Evolutionary conservation across 78 protist genomes (phyloP).

Genomic region (Cyanophora paradoxa): DNA sequence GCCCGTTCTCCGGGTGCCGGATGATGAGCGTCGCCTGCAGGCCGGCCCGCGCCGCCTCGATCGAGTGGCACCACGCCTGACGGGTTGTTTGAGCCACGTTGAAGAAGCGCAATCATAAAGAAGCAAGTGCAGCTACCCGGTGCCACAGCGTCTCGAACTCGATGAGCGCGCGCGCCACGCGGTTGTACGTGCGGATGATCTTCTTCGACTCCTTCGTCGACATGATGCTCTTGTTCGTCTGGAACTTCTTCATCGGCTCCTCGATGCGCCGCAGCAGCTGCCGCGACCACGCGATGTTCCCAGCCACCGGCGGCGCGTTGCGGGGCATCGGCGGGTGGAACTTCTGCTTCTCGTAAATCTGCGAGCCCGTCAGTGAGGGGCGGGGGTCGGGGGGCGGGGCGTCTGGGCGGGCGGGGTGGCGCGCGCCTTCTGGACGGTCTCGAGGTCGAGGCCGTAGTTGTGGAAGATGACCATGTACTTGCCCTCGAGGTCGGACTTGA

Average conservation of each 20-base stretch:
- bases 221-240: conserved; percentile 2
- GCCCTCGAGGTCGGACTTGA: conserved; percentile 22
- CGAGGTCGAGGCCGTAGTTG: conserved; percentile 40
- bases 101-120: no score
- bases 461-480: conserved; percentile 23
- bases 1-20: not conserved
- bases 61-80: conserved; percentile 33
- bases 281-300: conserved; percentile 45
- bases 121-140: no score
- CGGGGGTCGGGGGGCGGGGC: no score
- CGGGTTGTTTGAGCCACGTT: not conserved
- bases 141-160: conserved; percentile 41
- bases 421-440: conserved; percentile 10
- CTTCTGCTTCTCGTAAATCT: conserved; percentile 9
- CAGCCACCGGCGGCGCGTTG: conserved; percentile 56
- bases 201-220: conserved; percentile 18
- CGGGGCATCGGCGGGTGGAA: conserved; percentile 43
- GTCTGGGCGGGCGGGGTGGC: no score
- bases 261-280: conserved; percentile 48
- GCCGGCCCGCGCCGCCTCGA: conserved; percentile 13
- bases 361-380: no score
- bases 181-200: conserved; percentile 35
- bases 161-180: conserved; percentile 21
- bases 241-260: conserved; percentile 41
- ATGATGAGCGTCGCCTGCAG: conserved; percentile 53